Conservation (phyloP, 257 asterid genomes). For the Avicennia marina region DNA sequence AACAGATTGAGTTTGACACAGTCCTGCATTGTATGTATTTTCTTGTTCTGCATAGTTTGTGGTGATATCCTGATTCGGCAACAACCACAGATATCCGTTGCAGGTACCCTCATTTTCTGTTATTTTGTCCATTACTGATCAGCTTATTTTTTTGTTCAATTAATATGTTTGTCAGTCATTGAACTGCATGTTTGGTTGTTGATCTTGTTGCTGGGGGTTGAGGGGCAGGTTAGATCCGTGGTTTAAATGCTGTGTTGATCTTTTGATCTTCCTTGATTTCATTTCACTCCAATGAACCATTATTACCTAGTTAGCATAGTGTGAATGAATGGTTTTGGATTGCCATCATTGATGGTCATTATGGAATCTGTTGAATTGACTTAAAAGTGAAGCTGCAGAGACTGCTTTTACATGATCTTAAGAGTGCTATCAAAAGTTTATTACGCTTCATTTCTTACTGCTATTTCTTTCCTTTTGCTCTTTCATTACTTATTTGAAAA, state of each 20-base stretch:
- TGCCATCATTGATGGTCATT: slow-evolving; percentile 1
- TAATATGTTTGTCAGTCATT: not conserved
- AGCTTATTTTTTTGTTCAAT: not conserved
- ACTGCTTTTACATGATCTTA: not conserved
- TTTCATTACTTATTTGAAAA: not conserved
- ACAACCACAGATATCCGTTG: not conserved
- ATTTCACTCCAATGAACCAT: not conserved
- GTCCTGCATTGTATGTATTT: too few species aligned
- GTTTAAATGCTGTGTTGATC: not conserved
- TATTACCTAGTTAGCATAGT: not conserved
- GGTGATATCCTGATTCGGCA: not conserved
- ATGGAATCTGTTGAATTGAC: not conserved
- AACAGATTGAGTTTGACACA: too few species aligned
- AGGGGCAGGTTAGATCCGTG: too few species aligned
- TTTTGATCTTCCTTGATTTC: not conserved
- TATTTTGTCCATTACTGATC: not conserved
- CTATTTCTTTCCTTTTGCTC: not conserved
- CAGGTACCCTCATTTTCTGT: not conserved
- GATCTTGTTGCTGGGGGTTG: not conserved
- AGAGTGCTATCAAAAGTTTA: not conserved
- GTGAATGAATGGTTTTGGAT: not conserved
- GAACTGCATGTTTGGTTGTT: not conserved
- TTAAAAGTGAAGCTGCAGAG: not conserved
- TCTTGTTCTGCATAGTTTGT: not conserved
- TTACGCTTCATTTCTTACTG: slow-evolving; percentile 4